phyloP scores from a whole-genome alignment of 495 filamentous ascomycete species.

The Hypoxylon crocopeplum region DNA sequence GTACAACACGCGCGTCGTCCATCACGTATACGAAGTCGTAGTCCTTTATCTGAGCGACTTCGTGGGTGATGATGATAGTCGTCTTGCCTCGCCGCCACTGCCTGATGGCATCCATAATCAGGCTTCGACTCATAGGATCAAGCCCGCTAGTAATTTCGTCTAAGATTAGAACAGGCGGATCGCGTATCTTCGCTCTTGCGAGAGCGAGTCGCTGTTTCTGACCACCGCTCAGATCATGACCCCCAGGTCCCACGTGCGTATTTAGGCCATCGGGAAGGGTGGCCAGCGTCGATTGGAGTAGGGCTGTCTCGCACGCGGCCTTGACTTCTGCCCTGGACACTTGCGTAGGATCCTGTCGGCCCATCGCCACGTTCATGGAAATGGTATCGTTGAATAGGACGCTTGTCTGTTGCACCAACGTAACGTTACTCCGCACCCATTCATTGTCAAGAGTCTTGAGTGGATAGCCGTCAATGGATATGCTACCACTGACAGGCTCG shows the following conservation, averaged over 20 bases:
- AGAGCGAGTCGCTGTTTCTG: constrained; percentile 81
- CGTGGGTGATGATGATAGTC: constrained; percentile 91
- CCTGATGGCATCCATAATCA: constrained; percentile 76
- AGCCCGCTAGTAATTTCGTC: constrained; percentile 89
- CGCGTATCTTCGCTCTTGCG: constrained; percentile 74
- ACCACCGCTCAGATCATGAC: constrained; percentile 80
- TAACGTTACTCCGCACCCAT: constrained; percentile 83
- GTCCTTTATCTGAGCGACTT: constrained; percentile 77
- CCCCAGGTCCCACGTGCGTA: constrained; percentile 74
- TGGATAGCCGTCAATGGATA: constrained; percentile 70
- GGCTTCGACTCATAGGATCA: constrained; percentile 69
- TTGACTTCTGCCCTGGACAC: constrained; percentile 63
- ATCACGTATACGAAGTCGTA: constrained; percentile 84
- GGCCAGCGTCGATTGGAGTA: constrained; percentile 74
- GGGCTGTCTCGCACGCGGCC: constrained; percentile 66
- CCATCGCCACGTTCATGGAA: constrained; percentile 81
- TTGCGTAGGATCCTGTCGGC: constrained; percentile 55
- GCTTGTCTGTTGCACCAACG: constrained; percentile 82
- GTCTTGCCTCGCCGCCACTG: constrained; percentile 80
- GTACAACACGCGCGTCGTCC: constrained; percentile 70
- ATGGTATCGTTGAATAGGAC: constrained; percentile 86
- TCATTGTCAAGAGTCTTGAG: constrained; percentile 67
- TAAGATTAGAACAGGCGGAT: constrained; percentile 83
- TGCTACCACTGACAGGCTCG: constrained; percentile 66
- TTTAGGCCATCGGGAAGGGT: constrained; percentile 75